Conservation (phyloP, 2,329 filamentous ascomycete genomes). For the Arthrobotrys pseudoclavata region DNA sequence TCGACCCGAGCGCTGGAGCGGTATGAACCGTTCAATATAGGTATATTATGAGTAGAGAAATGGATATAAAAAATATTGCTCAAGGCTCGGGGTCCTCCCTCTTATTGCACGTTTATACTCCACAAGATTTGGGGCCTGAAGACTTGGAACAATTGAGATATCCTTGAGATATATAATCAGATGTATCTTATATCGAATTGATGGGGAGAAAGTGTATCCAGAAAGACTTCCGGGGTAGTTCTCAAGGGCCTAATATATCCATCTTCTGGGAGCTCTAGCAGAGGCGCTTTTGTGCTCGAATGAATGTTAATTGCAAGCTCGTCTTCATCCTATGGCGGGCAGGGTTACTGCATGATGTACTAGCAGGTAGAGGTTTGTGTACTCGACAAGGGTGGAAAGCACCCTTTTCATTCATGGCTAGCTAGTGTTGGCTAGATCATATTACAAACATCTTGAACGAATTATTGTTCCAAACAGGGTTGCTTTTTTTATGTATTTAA, state of each 20-base stretch:
- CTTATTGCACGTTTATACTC: neutral
- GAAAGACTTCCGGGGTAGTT: neutral
- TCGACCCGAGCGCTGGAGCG: neutral
- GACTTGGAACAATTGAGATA: neutral
- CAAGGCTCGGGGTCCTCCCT: neutral
- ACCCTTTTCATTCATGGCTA: conserved; percentile 10
- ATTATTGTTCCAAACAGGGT: neutral
- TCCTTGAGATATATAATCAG: neutral
- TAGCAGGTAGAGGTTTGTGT: conserved; percentile 40
- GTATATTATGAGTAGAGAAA: neutral
- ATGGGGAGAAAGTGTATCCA: conserved; percentile 2
- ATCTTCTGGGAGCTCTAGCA: conserved; percentile 38
- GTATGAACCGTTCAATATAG: neutral
- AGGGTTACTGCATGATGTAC: conserved; percentile 54
- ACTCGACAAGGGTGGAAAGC: conserved; percentile 40
- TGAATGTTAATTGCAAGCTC: conserved; percentile 29
- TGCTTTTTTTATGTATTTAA: conserved; percentile 56
- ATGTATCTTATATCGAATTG: neutral
- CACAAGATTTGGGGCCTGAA: neutral
- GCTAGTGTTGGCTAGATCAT: conserved; percentile 24
- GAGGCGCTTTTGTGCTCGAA: conserved; percentile 41
- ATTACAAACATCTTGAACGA: conserved; percentile 18
- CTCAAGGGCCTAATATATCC: conserved; percentile 25
- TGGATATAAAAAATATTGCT: conserved; percentile 7
- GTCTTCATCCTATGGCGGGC: conserved; percentile 25